phyloP scores from a whole-genome alignment of 352 stramenopile species.

The Pythium catenulatum region DNA sequence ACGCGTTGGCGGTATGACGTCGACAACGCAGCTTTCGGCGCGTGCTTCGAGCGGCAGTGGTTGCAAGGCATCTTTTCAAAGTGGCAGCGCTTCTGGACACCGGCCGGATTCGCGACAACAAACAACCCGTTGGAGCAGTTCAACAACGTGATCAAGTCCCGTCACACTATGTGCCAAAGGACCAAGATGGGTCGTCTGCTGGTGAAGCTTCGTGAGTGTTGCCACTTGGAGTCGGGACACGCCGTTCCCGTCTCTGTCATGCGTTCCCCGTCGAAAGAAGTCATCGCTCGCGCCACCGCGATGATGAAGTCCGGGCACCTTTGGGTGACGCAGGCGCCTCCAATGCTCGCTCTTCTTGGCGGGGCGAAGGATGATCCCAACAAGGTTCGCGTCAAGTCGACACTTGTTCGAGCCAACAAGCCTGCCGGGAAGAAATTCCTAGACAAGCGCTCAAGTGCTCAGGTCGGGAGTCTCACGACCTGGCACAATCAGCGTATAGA shows the following conservation, averaged over 20 bases:
- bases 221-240: not conserved
- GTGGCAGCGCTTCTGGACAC: constrained; percentile 45
- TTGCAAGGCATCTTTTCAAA: not conserved
- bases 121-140: constrained; percentile 56
- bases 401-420: not conserved
- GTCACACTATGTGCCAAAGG: constrained; percentile 27
- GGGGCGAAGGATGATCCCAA: too few relatives aligned
- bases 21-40: not conserved
- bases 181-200: constrained; percentile 29
- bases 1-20: not conserved
- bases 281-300: not conserved
- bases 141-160: constrained; percentile 46
- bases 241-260: not conserved
- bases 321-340: not conserved
- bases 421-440: not conserved
- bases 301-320: not conserved
- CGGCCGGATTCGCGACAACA: constrained; percentile 21
- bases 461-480: not conserved
- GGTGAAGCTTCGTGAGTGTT: constrained; percentile 1
- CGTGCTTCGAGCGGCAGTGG: constrained; percentile 42
- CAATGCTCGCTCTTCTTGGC: not conserved
- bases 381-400: not conserved
- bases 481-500: constrained; percentile 22
- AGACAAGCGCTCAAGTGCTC: not conserved
- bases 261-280: not conserved